These are phyloP conservation scores for Allantophomopsis lycopodina DNA, from an alignment of 2,329 filamentous ascomycete genomes.

Conservation along the genomic window DNA sequence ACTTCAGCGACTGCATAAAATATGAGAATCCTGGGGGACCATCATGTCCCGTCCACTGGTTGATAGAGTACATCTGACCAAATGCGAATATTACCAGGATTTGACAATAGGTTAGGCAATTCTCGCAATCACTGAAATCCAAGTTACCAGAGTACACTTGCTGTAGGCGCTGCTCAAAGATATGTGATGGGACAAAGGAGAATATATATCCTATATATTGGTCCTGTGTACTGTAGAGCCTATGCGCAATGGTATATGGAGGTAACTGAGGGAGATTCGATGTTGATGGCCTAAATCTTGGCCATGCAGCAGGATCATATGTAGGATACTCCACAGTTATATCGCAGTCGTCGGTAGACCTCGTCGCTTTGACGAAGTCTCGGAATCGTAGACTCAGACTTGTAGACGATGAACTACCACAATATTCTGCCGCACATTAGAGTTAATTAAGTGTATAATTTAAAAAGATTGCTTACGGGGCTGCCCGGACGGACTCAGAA, in stretches of 20 bases:
- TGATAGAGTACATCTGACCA: slow-evolving; percentile 41
- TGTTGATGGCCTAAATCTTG: background rate
- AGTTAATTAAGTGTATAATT: background rate
- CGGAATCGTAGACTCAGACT: slow-evolving; percentile 10
- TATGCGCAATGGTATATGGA: slow-evolving; percentile 33
- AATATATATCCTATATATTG: slow-evolving; percentile 44
- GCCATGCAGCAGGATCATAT: slow-evolving; percentile 1
- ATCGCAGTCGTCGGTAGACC: slow-evolving; percentile 1
- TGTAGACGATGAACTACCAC: slow-evolving; percentile 14
- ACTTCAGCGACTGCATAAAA: slow-evolving; percentile 34
- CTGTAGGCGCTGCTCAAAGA: slow-evolving; percentile 30
- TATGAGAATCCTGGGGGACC: slow-evolving; percentile 41
- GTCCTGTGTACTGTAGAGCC: slow-evolving; percentile 36
- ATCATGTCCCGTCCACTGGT: slow-evolving; percentile 36
- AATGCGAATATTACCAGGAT: slow-evolving; percentile 37
- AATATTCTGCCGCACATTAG: slow-evolving; percentile 7
- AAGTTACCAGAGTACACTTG: slow-evolving; percentile 27
- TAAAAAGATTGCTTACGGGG: slow-evolving; percentile 1
- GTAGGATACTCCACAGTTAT: slow-evolving; percentile 3
- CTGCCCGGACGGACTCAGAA: slow-evolving; percentile 2
- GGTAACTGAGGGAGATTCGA: slow-evolving; percentile 20
- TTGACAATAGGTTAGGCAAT: slow-evolving; percentile 35
- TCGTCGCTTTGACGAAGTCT: slow-evolving; percentile 11
- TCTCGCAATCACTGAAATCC: slow-evolving; percentile 27
- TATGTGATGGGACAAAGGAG: slow-evolving; percentile 30